Evolutionary conservation across 2,329 filamentous ascomycete species (phyloP).

Genomic region (Phoma sp.): DNA sequence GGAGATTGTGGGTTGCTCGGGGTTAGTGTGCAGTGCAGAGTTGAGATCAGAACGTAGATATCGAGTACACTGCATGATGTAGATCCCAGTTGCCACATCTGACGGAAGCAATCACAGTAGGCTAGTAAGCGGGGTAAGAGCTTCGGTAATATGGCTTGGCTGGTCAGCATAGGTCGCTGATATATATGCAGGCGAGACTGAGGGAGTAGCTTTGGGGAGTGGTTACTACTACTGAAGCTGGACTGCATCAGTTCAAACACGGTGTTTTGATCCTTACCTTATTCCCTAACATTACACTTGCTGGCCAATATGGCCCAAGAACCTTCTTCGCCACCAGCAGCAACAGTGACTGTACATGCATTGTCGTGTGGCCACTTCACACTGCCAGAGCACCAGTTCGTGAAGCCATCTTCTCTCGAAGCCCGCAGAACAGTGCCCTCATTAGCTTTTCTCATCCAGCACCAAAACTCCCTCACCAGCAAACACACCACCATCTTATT

Average conservation of each 20-base stretch:
- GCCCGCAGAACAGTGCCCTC: conserved; percentile 60
- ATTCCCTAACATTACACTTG: too few relatives aligned
- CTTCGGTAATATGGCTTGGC: conserved; percentile 9
- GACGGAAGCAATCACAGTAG: not conserved
- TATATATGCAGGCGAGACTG: not conserved
- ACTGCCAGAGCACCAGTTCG: conserved; percentile 57
- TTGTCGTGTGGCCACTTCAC: conserved; percentile 51
- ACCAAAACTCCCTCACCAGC: conserved; percentile 41
- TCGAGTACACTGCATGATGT: conserved; percentile 1
- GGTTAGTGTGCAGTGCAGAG: too few relatives aligned
- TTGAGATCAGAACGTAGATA: too few relatives aligned
- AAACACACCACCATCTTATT: conserved; percentile 55
- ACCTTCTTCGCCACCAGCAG: not conserved
- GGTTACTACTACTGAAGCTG: too few relatives aligned
- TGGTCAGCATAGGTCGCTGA: not conserved
- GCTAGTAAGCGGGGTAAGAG: conserved; percentile 17
- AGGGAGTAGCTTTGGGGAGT: too few relatives aligned
- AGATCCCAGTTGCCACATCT: not conserved
- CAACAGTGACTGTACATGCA: conserved; percentile 47
- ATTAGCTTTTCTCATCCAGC: conserved; percentile 61
- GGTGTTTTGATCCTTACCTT: too few relatives aligned
- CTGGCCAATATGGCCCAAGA: too few relatives aligned
- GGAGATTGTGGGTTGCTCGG: too few relatives aligned
- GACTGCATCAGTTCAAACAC: not conserved
- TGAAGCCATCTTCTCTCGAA: conserved; percentile 52